These are phyloP conservation scores for Furcasterigmium sp. DNA, from an alignment of 2,329 filamentous ascomycete genomes.

Conservation along the genomic window DNA sequence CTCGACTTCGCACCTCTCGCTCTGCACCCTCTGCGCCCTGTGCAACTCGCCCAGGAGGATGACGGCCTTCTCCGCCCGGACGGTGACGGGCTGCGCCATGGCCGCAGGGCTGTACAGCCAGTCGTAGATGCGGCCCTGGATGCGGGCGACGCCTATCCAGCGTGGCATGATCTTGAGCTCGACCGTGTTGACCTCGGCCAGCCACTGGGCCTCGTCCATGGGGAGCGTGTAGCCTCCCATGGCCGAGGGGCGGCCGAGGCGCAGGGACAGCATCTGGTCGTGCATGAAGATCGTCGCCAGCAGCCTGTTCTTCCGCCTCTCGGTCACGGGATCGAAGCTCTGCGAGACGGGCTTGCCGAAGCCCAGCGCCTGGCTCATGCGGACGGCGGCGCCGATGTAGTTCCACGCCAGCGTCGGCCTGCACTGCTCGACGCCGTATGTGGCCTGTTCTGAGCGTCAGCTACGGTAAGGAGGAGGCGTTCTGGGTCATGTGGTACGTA, in stretches of 20 bases:
- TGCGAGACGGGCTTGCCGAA: conserved; percentile 11
- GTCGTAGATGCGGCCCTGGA: conserved; percentile 19
- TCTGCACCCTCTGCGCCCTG: neutral
- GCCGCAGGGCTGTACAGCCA: conserved; percentile 19
- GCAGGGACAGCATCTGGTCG: conserved; percentile 18
- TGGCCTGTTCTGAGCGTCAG: conserved; percentile 2
- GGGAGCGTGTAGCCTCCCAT: conserved; percentile 21
- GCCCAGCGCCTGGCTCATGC: conserved; percentile 14
- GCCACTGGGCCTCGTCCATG: conserved; percentile 4
- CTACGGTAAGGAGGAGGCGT: neutral
- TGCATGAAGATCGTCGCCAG: conserved; percentile 19
- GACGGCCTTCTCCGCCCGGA: conserved; percentile 5
- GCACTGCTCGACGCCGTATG: conserved; percentile 14
- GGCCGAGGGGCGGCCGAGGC: conserved; percentile 17
- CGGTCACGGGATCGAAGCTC: conserved; percentile 1
- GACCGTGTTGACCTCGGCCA: neutral
- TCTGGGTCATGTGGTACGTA: neutral
- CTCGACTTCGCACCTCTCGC: neutral
- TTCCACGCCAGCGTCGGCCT: conserved; percentile 15
- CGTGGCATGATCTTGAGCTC: neutral
- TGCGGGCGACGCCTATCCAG: conserved; percentile 12
- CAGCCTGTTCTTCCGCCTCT: conserved; percentile 9
- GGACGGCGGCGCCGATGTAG: conserved; percentile 14
- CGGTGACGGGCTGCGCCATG: conserved; percentile 11
- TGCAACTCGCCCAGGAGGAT: too few species aligned